Evolutionary conservation across 305 asterid species (phyloP).

Genomic region (Nicotiana rustica): DNA sequence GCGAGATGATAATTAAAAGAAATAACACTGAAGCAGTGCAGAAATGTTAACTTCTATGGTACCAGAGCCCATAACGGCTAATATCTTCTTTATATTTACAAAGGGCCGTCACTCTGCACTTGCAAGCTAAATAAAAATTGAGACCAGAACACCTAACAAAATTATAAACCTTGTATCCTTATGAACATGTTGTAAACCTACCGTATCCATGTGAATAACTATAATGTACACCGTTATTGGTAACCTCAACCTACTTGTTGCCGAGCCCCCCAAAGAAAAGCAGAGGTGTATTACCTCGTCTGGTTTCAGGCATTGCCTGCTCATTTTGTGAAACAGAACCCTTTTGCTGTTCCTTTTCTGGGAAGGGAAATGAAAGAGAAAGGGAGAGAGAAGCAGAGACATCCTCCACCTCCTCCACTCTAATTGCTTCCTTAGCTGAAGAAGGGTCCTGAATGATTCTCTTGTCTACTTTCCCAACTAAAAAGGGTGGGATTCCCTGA

Average conservation of each 20-base stretch:
- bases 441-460: constrained; percentile 44
- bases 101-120: constrained; percentile 53
- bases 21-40: background rate
- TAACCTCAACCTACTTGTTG: constrained; percentile 47
- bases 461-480: constrained; percentile 51
- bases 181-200: constrained; percentile 46
- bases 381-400: constrained; percentile 81
- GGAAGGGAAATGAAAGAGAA: constrained; percentile 83
- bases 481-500: constrained; percentile 32
- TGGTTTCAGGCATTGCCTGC: constrained; percentile 54
- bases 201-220: constrained; percentile 36
- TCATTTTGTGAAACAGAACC: constrained; percentile 48
- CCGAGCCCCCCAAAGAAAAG: constrained; percentile 61
- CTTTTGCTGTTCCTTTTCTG: constrained; percentile 53
- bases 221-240: constrained; percentile 32
- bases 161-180: constrained; percentile 48
- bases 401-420: constrained; percentile 69
- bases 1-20: background rate
- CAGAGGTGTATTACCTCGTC: constrained; percentile 52
- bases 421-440: constrained; percentile 44
- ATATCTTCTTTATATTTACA: constrained; percentile 55
- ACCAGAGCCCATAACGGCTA: constrained; percentile 30
- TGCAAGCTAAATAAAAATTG: constrained; percentile 41
- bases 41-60: constrained; percentile 28
- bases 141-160: constrained; percentile 47